Evolutionary conservation across 2,329 filamentous ascomycete genomes (phyloP).

Genomic region (Pyrenochaeta sp.): DNA sequence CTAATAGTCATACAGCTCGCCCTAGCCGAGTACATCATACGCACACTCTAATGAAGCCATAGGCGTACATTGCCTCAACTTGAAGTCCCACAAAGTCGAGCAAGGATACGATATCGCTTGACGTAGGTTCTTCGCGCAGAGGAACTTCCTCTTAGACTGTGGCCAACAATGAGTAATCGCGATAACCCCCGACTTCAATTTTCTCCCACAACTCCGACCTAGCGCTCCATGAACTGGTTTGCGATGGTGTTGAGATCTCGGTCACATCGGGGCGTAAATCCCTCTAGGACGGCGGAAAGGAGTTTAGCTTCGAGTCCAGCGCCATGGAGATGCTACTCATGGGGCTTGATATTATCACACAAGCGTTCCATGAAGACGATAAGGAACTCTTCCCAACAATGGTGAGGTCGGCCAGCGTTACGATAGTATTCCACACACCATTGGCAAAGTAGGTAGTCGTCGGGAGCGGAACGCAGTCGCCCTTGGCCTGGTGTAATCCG

Average conservation of each 20-base stretch:
- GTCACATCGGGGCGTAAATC: conserved; percentile 39
- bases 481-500: conserved; percentile 5
- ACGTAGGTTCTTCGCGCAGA: conserved; percentile 57
- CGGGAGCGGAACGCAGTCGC: not conserved
- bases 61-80: conserved; percentile 53
- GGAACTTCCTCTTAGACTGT: conserved; percentile 46
- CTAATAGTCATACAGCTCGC: conserved; percentile 39
- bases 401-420: conserved; percentile 1
- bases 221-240: conserved; percentile 49
- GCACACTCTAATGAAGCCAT: conserved; percentile 44
- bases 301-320: conserved; percentile 49
- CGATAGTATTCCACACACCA: conserved; percentile 12
- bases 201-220: conserved; percentile 56
- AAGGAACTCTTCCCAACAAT: conserved; percentile 15
- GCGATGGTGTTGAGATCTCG: conserved; percentile 48
- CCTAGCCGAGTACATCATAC: conserved; percentile 50
- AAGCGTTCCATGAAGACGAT: conserved; percentile 53
- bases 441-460: not conserved
- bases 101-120: conserved; percentile 55
- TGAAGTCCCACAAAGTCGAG: conserved; percentile 52
- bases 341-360: conserved; percentile 49
- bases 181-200: conserved; percentile 56
- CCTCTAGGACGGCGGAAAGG: conserved; percentile 28
- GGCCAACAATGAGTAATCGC: conserved; percentile 56
- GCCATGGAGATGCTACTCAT: conserved; percentile 53